Conservation (phyloP, 805 yeast species). For the Teunomyces lycoperdinae region DNA sequence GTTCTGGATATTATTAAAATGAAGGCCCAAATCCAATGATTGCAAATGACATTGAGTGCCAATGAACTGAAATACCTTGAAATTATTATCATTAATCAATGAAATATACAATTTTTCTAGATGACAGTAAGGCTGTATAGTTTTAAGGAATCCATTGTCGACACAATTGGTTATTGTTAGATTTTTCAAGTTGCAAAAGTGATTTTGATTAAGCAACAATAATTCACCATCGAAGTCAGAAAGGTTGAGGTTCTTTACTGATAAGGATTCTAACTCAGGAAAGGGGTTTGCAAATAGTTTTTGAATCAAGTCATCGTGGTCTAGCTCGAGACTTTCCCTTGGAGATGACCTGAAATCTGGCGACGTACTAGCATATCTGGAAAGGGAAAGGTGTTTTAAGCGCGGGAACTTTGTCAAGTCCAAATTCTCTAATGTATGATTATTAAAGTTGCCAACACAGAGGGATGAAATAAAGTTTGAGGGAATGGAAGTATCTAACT, state of each 20-base stretch:
- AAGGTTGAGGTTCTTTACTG: background rate
- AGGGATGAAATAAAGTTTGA: background rate
- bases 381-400: background rate
- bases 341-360: background rate
- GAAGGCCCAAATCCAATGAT: background rate
- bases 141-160: background rate
- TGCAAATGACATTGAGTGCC: background rate
- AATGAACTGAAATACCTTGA: background rate
- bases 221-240: background rate
- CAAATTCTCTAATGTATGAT: background rate
- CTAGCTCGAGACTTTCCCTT: background rate
- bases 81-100: constrained; percentile 1
- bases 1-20: background rate
- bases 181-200: background rate
- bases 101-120: background rate
- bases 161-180: background rate
- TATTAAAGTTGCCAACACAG: background rate
- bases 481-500: background rate
- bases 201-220: background rate
- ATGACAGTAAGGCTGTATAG: background rate
- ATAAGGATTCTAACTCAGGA: background rate
- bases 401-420: background rate
- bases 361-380: background rate
- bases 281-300: background rate
- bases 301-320: constrained; percentile 1